Evolutionary conservation across 140 eudicot genomes (phyloP).

Genomic region (Erigeron philadelphicus): DNA sequence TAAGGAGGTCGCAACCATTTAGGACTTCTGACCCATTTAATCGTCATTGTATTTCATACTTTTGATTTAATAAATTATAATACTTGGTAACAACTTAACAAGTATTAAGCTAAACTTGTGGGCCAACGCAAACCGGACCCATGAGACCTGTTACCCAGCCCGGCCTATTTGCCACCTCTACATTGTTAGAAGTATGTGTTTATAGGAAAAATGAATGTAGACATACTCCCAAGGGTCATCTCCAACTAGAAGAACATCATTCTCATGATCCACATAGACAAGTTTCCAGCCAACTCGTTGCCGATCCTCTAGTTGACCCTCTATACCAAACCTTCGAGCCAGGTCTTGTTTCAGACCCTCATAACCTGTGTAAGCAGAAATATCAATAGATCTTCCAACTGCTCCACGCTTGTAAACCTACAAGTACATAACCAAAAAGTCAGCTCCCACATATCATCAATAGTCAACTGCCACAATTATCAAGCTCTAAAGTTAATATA

Average conservation of each 20-base stretch:
- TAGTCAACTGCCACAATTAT: neutral
- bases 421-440: slow-evolving; percentile 19
- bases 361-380: slow-evolving; percentile 65
- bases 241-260: slow-evolving; percentile 74
- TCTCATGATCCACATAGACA: slow-evolving; percentile 81
- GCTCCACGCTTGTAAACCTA: slow-evolving; percentile 91
- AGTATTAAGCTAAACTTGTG: too few species aligned
- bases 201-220: neutral
- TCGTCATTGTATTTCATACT: neutral
- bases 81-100: neutral
- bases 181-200: neutral
- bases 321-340: slow-evolving; percentile 83
- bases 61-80: neutral
- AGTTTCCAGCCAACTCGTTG: slow-evolving; percentile 82
- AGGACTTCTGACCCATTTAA: neutral
- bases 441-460: slow-evolving; percentile 1
- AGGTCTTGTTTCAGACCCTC: slow-evolving; percentile 76
- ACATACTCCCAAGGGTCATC: slow-evolving; percentile 98
- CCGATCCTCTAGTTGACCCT: slow-evolving; percentile 74
- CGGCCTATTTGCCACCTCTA: neutral
- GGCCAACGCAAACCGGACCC: too few species aligned
- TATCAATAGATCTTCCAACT: slow-evolving; percentile 84
- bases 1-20: neutral
- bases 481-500: neutral
- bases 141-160: neutral